Conservation (phyloP, 163 green algal genomes). For the Picocystis sp. region DNA sequence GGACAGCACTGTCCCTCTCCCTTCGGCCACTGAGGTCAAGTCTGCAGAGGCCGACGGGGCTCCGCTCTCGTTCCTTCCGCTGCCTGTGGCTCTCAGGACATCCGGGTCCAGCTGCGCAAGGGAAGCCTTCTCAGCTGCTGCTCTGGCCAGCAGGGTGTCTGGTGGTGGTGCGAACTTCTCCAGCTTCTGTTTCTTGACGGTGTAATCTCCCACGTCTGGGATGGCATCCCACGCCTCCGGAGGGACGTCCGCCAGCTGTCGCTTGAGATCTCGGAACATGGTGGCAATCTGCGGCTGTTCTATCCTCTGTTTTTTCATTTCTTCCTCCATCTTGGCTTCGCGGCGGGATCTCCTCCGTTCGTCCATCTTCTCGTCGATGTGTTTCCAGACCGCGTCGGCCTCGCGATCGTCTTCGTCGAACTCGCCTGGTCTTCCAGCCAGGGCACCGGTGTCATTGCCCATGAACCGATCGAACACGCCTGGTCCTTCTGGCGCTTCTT, state of each 20-base stretch:
- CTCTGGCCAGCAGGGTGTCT: conserved; percentile 67
- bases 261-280: conserved; percentile 96
- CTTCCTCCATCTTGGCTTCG: conserved; percentile 65
- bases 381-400: conserved; percentile 81
- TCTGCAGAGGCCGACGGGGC: conserved; percentile 31
- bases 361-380: conserved; percentile 87
- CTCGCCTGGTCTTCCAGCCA: conserved; percentile 24
- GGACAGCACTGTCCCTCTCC: conserved; percentile 60
- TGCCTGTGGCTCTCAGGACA: too few species aligned
- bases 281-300: conserved; percentile 93
- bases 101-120: conserved; percentile 21
- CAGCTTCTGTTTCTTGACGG: conserved; percentile 72
- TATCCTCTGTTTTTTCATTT: conserved; percentile 77
- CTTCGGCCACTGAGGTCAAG: conserved; percentile 79
- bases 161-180: conserved; percentile 58
- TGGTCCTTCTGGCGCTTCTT: conserved; percentile 8
- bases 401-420: conserved; percentile 94
- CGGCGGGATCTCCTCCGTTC: conserved; percentile 47
- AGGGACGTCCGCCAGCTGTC: conserved; percentile 62
- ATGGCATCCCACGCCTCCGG: conserved; percentile 64
- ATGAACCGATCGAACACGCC: conserved; percentile 45
- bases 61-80: background rate
- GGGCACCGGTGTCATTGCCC: conserved; percentile 59
- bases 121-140: conserved; percentile 41
- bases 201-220: conserved; percentile 95